phyloP scores from a whole-genome alignment of 2,329 filamentous ascomycete genomes.

The Beauveria pseudobassiana region DNA sequence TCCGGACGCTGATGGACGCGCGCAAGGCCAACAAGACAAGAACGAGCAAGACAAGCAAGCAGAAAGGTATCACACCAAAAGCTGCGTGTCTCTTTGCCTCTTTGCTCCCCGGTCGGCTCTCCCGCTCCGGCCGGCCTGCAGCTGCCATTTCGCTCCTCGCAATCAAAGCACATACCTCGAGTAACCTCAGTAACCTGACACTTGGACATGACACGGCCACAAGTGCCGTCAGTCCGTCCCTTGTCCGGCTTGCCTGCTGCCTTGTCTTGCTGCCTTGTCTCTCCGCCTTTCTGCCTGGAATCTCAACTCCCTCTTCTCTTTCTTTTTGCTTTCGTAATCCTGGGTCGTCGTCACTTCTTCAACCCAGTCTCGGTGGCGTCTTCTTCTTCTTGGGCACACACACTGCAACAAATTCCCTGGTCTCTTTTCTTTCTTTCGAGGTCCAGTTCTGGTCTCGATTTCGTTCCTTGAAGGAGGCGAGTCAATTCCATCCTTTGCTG shows the following conservation, averaged over 20 bases:
- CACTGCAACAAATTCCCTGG: background rate
- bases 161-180: constrained; percentile 1
- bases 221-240: too few species aligned
- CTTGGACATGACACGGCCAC: background rate
- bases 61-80: too few species aligned
- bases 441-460: constrained; percentile 1
- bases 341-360: background rate
- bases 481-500: constrained; percentile 9
- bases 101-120: background rate
- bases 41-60: background rate
- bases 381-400: background rate
- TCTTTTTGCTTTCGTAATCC: constrained; percentile 6
- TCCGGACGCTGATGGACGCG: background rate
- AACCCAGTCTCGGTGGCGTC: background rate
- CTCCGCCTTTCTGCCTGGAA: constrained; percentile 5
- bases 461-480: constrained; percentile 9
- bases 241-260: background rate
- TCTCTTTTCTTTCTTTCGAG: background rate
- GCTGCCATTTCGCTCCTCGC: background rate
- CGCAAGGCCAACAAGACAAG: background rate
- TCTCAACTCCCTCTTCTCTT: background rate
- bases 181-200: background rate
- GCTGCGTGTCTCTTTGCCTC: too few species aligned
- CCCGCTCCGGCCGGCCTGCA: background rate
- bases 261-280: background rate